phyloP scores from a whole-genome alignment of 1,139 yeast species.

The Pichia sp. region DNA sequence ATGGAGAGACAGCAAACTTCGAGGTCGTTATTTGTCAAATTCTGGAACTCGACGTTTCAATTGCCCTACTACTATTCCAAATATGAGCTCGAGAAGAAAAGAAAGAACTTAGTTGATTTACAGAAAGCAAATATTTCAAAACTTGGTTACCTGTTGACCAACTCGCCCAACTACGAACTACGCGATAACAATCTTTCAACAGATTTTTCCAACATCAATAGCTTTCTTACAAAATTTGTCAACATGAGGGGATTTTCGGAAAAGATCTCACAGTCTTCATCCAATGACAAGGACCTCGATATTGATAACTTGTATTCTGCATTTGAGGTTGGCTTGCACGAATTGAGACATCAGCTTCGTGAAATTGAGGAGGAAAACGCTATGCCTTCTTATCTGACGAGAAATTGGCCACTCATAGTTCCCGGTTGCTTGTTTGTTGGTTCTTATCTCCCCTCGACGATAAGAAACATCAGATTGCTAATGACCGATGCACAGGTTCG shows the following conservation, averaged over 20 bases:
- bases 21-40: slow-evolving; percentile 19
- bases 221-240: not conserved
- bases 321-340: slow-evolving; percentile 16
- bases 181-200: not conserved
- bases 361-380: slow-evolving; percentile 22
- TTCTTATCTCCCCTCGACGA: slow-evolving; percentile 29
- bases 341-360: slow-evolving; percentile 8
- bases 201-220: not conserved
- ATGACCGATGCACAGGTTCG: slow-evolving; percentile 7
- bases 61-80: slow-evolving; percentile 35
- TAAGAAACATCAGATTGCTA: slow-evolving; percentile 10
- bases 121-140: slow-evolving; percentile 32
- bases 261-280: not conserved
- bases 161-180: slow-evolving; percentile 29
- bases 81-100: slow-evolving; percentile 31
- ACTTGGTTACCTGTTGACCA: slow-evolving; percentile 36
- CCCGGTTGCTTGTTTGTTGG: slow-evolving; percentile 49
- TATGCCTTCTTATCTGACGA: slow-evolving; percentile 47
- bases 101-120: slow-evolving; percentile 23
- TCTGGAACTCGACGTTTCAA: slow-evolving; percentile 31
- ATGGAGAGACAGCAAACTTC: slow-evolving; percentile 22
- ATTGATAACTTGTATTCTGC: slow-evolving; percentile 2
- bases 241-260: not conserved
- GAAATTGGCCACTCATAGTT: slow-evolving; percentile 66
- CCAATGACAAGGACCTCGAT: not conserved